Evolutionary conservation across 495 filamentous ascomycete genomes (phyloP), one percentile per base, ranked within the genome.

Genomic region (Margaritispora aquatica): DNA sequence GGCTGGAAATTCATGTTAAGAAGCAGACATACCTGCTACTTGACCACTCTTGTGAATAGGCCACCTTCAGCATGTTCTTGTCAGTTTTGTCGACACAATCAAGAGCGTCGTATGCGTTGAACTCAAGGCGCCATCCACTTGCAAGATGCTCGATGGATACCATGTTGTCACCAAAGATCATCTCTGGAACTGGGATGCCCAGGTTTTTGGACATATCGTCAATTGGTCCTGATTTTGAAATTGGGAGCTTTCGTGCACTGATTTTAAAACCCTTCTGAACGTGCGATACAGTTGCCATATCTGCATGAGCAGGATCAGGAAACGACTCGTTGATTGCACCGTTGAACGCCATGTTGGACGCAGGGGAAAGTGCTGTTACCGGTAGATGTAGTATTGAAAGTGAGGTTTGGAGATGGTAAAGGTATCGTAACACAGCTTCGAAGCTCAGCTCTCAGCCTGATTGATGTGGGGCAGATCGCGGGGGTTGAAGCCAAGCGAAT

Each of bases 131-230:
- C 89, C 91, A 97, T 8, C 84, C 83, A 57, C 76, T 83, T 20
- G 76, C 75, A 21, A 73, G 55, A 71, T 97, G 90, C 57, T 84
- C 78, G 23, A 98, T 80, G 1, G 77, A 70, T 23, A 95, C 85
- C 29, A 83, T 76, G 72, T 98, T 98, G 74, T 98, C 91, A 29
- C 94, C 94, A 66, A 98, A 98, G 34, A 98, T 98, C 94, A 98
- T 98, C 74, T 98, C 94, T 1, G 95, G 94, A 7, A 90, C 85
- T 13, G 91, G 79, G 71, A 98, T 96, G 15, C 85, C 84, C 13
- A 98, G 81, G 49, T 82, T 81, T 53, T 77, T 73, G 19, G 83
- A 84, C 84, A 98, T 89, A 41, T 84, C 82, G 66, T 96, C 93
- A 70, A 98, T 97, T 22, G 93, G 89, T 15, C 80, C 87, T 21